Conservation (phyloP, 2,329 filamentous ascomycete genomes). For the Lithohypha guttulata region DNA sequence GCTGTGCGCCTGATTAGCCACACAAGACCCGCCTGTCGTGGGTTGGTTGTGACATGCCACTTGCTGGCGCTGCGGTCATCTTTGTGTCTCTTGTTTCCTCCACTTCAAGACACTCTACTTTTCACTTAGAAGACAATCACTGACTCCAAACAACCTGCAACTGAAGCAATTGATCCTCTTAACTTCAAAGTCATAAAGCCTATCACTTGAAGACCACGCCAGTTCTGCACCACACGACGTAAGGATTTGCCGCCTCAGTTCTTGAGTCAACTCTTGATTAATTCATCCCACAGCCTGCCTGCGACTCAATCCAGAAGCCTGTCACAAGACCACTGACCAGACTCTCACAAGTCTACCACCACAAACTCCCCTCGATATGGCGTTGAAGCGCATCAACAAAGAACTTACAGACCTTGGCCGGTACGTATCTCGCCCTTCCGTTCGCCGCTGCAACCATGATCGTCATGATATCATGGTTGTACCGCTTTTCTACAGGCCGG, state of each 20-base stretch:
- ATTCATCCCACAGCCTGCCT: slow-evolving; percentile 3
- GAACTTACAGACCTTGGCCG: slow-evolving; percentile 43
- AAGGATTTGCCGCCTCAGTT: no score
- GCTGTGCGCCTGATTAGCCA: slow-evolving; percentile 6
- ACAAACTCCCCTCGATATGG: slow-evolving; percentile 30
- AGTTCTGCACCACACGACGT: no score
- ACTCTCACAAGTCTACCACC: slow-evolving; percentile 6
- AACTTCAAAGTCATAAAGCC: slow-evolving; percentile 3
- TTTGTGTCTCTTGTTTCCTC: slow-evolving; percentile 4
- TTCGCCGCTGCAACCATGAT: background rate
- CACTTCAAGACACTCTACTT: slow-evolving; percentile 4
- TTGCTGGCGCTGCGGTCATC: slow-evolving; percentile 8
- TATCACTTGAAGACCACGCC: slow-evolving; percentile 1
- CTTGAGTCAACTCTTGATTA: no score
- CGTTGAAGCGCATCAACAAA: slow-evolving; percentile 45
- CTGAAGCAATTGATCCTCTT: background rate
- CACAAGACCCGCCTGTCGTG: background rate
- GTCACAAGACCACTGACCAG: slow-evolving; percentile 10
- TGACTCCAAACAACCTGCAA: background rate
- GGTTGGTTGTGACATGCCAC: slow-evolving; percentile 5
- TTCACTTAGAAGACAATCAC: slow-evolving; percentile 7
- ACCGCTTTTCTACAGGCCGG: background rate
- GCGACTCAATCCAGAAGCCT: slow-evolving; percentile 8
- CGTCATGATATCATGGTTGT: slow-evolving; percentile 7
- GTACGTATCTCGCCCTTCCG: slow-evolving; percentile 26